phyloP scores from a whole-genome alignment of 257 asterid genomes.

The Plantago ovata region DNA sequence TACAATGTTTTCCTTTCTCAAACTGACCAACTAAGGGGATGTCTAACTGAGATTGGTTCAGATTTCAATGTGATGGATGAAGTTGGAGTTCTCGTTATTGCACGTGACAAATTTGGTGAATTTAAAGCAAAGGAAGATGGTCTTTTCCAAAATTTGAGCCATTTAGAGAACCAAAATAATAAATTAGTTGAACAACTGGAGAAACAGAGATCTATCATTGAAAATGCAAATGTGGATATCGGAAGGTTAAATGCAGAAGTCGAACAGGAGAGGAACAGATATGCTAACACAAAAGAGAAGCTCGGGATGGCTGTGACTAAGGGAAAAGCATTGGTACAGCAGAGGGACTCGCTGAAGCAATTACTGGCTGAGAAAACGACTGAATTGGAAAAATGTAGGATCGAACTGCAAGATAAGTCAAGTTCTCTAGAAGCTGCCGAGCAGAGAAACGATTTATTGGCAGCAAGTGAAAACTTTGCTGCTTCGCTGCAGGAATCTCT shows the following conservation, averaged over 20 bases:
- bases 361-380: constrained; percentile 71
- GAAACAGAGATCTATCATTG: constrained; percentile 46
- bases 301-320: constrained; percentile 94
- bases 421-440: constrained; percentile 67
- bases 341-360: constrained; percentile 82
- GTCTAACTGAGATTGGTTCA: constrained; percentile 44
- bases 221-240: constrained; percentile 55
- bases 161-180: constrained; percentile 50
- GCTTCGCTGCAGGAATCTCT: constrained; percentile 66
- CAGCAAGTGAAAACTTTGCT: constrained; percentile 42
- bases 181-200: constrained; percentile 59
- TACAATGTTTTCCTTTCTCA: constrained; percentile 48
- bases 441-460: constrained; percentile 45
- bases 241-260: constrained; percentile 57
- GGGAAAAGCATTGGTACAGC: constrained; percentile 98
- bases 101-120: constrained; percentile 51
- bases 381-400: constrained; percentile 51
- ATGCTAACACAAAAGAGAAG: constrained; percentile 88
- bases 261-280: constrained; percentile 74
- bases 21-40: constrained; percentile 47
- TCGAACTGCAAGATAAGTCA: constrained; percentile 70
- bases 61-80: constrained; percentile 48
- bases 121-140: constrained; percentile 49
- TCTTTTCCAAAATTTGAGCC: constrained; percentile 43
- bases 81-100: constrained; percentile 38